A percentile compares a stretch with the other conserved stretches of the same genome.
Conservation (phyloP, 2,329 filamentous ascomycete genomes). For the Acrocalymma vagum region DNA sequence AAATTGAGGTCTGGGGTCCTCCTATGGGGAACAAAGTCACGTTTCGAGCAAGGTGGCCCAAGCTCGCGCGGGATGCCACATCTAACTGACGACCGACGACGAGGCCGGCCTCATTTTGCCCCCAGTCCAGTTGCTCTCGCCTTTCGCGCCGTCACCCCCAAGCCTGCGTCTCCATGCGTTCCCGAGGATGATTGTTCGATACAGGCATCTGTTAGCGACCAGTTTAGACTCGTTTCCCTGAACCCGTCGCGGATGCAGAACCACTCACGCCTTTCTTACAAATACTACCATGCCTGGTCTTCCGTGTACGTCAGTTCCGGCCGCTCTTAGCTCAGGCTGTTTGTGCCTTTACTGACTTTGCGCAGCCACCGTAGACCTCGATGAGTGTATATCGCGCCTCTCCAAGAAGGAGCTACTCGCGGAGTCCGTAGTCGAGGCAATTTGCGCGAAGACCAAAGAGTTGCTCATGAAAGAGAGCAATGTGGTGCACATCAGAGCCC, state of each 20-base stretch:
- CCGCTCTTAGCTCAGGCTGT: slow-evolving; percentile 7
- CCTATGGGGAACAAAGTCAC: slow-evolving; percentile 21
- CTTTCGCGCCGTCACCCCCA: slow-evolving; percentile 25
- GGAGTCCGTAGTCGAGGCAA: slow-evolving; percentile 97
- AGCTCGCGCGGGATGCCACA: slow-evolving; percentile 17
- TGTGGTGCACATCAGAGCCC: slow-evolving; percentile 94
- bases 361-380: slow-evolving; percentile 91
- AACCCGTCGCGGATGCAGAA: slow-evolving; percentile 39
- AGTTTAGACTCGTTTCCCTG: slow-evolving; percentile 46
- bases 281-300: slow-evolving; percentile 58
- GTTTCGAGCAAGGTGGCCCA: slow-evolving; percentile 25
- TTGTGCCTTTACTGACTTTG: slow-evolving; percentile 24
- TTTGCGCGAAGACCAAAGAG: slow-evolving; percentile 99
- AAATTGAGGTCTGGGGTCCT: slow-evolving; percentile 18
- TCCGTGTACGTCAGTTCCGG: slow-evolving; percentile 52
- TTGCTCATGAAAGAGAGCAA: slow-evolving; percentile 99
- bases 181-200: slow-evolving; percentile 51
- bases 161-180: slow-evolving; percentile 35
- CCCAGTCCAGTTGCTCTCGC: slow-evolving; percentile 19
- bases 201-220: slow-evolving; percentile 46
- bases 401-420: slow-evolving; percentile 97
- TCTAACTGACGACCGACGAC: slow-evolving; percentile 13
- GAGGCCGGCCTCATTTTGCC: slow-evolving; percentile 23
- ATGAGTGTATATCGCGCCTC: slow-evolving; percentile 96
- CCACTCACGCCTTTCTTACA: slow-evolving; percentile 20